These are phyloP conservation scores for Volvox africanus DNA, from an alignment of 139 green algal species.

Conservation along the genomic window DNA sequence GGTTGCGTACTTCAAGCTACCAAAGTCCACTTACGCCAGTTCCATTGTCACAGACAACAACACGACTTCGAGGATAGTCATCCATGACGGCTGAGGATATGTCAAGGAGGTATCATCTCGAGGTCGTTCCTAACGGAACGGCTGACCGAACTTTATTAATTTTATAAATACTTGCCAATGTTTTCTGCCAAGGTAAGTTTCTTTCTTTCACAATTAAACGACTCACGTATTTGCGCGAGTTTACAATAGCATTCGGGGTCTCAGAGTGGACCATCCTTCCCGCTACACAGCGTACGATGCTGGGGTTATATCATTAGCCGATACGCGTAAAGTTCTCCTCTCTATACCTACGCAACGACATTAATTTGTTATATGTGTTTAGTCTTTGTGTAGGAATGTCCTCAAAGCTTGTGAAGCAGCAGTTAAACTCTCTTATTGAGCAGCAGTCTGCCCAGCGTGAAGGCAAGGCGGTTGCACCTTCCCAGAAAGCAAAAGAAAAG, in stretches of 20 bases:
- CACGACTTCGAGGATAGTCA: conserved; percentile 51
- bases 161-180: too few species aligned
- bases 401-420: conserved; percentile 57
- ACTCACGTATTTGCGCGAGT: too few species aligned
- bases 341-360: not conserved
- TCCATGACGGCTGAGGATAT: not conserved
- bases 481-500: conserved; percentile 12
- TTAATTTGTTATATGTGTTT: not conserved
- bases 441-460: not conserved
- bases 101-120: not conserved
- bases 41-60: conserved; percentile 81
- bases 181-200: too few species aligned
- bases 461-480: not conserved
- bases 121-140: not conserved
- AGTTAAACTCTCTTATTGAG: conserved; percentile 54
- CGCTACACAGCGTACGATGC: too few species aligned
- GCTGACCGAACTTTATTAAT: not conserved
- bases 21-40: conserved; percentile 61
- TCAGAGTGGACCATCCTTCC: too few species aligned
- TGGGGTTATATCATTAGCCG: too few species aligned
- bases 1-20: not conserved
- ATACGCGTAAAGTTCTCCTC: too few species aligned
- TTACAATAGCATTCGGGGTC: too few species aligned
- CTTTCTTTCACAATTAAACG: too few species aligned
- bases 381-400: conserved; percentile 54